phyloP scores from a whole-genome alignment of 1,284 basidiomycete species.

The Dichomitus squalens region DNA sequence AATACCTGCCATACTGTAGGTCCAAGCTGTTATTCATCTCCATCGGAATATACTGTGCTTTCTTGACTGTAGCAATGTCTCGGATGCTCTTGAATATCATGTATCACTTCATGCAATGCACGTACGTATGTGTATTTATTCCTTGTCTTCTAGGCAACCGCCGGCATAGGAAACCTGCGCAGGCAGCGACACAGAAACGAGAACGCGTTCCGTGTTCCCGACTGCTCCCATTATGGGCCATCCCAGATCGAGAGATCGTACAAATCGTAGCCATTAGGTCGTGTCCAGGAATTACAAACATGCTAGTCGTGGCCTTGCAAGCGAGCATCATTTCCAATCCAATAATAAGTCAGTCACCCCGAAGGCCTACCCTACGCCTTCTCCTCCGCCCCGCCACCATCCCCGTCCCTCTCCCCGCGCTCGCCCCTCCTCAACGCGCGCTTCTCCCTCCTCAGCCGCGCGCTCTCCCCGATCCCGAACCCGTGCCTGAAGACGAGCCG shows the following conservation, averaged over 20 bases:
- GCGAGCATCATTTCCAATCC: too few species aligned
- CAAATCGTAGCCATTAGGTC: background rate
- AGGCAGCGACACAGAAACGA: too few species aligned
- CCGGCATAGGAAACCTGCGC: too few species aligned
- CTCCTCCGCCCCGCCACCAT: background rate
- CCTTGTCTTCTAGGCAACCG: background rate
- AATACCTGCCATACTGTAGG: background rate
- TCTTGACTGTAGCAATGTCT: background rate
- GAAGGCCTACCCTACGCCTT: background rate
- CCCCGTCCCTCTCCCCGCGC: background rate
- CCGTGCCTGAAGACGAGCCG: conserved; percentile 57
- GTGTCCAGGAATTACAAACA: background rate
- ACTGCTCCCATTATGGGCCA: too few species aligned
- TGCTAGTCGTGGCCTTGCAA: too few species aligned
- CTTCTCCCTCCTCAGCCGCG: conserved; percentile 47
- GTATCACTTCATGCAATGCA: background rate
- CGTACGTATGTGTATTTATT: background rate
- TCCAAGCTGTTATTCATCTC: background rate
- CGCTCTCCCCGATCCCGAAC: conserved; percentile 61
- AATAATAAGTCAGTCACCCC: too few species aligned
- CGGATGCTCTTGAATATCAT: background rate
- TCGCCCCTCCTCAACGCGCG: conserved; percentile 28
- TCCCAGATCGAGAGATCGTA: background rate
- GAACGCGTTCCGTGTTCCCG: too few species aligned
- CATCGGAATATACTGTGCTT: background rate